Evolutionary conservation across 2,329 filamentous ascomycete genomes (phyloP), one percentile per base, ranked within the genome.

Genomic region (Clonostachys byssicola): DNA sequence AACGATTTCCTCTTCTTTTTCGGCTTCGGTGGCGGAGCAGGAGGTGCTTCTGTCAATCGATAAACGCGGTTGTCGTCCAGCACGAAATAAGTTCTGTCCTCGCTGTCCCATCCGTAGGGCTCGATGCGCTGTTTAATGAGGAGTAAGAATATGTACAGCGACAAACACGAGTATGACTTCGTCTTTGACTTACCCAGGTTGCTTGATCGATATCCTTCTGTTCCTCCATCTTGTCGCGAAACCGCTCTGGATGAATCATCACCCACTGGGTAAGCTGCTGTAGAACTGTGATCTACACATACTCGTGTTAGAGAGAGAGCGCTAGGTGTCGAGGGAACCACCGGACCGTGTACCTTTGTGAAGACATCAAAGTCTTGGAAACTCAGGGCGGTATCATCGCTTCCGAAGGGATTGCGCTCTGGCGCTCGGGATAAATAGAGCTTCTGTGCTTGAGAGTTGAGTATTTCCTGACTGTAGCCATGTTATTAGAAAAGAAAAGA

Each of bases 21-120:
- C 80, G 51, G 74, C 3, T 80, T 73, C 60, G 86, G 86, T n/a
- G 75, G 72, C 4, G 74, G 64, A n/a, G 74, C 69, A 6, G 76
- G 68, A 7, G 82, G 81, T 23, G 86, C 78, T 50, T 95, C 89
- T n/a, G 88, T 90, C 51, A 87, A 77, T 47, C 92, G 88, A 64
- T 99, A 99, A 40, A 99, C 74, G 52, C 94, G 82, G 58, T 96
- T 95, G 63, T 99, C 94, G 57, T 97, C 92, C 5, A 99, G 78
- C 4, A 97, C 85, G 60, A 87, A 95, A 62, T 97, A 95, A 35
- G 84, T 85, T 36, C 90, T 85, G 53, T 95, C 92, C 42, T 96
- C 77, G 18, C 83, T 78, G 64, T 99, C 94, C 83, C 90, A 97
- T 10, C 94, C 94, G 52, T 87, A 85, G 0, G 88, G 86, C 59